Conservation (phyloP, 305 asterid species). For the Salvia sclarea region DNA sequence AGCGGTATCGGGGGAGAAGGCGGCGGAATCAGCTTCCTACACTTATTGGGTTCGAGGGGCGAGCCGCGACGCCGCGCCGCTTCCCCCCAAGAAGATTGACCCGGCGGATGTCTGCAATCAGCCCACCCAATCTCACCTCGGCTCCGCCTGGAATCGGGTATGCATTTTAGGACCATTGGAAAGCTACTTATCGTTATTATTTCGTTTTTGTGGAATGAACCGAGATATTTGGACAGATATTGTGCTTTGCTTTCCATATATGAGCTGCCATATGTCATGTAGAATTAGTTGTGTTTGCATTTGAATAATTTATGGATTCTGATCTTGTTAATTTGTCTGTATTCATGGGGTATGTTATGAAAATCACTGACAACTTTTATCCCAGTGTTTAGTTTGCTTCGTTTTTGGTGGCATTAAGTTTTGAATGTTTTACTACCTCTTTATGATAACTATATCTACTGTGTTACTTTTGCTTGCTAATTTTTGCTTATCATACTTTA, state of each 20-base stretch:
- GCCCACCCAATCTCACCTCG: conserved; percentile 60
- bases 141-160: conserved; percentile 94
- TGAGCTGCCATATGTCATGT: background rate
- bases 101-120: conserved; percentile 49
- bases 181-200: background rate
- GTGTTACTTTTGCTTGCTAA: background rate
- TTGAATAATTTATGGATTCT: background rate
- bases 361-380: background rate
- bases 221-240: background rate
- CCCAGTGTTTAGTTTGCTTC: background rate
- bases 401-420: background rate
- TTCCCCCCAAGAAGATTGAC: conserved; percentile 80
- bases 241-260: background rate
- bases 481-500: conserved; percentile 16
- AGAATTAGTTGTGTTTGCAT: background rate
- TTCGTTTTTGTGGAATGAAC: background rate
- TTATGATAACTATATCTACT: background rate
- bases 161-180: conserved; percentile 3
- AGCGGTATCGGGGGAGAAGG: conserved; percentile 49
- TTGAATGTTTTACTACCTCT: background rate
- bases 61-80: conserved; percentile 84
- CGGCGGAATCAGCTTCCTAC: conserved; percentile 59
- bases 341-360: background rate
- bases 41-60: conserved; percentile 85
- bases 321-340: conserved; percentile 2